Evolutionary conservation across 2,329 filamentous ascomycete genomes (phyloP).

Genomic region (Neonectria hederae): DNA sequence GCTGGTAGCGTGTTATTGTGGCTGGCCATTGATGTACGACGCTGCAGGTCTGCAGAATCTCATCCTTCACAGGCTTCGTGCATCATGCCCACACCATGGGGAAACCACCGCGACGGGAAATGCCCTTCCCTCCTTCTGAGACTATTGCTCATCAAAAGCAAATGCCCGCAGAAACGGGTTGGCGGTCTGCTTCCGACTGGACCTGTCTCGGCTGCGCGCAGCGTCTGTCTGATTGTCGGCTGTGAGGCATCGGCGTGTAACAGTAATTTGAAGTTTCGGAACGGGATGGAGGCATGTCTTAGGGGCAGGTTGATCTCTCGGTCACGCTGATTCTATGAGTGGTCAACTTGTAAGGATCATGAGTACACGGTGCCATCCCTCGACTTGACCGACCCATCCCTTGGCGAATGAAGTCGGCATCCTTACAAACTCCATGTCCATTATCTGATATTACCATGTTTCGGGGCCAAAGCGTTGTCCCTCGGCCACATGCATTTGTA

Average conservation of each 20-base stretch:
- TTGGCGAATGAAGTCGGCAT: not conserved
- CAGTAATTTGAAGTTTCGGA: not conserved
- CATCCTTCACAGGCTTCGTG: not conserved
- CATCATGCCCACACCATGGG: not conserved
- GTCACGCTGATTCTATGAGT: not conserved
- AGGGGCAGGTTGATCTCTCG: not conserved
- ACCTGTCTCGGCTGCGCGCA: not conserved
- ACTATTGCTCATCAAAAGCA: not conserved
- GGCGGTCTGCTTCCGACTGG: not conserved
- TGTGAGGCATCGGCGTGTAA: not conserved
- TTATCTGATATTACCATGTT: constrained; percentile 53
- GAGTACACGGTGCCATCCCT: not conserved
- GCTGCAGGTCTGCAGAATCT: not conserved
- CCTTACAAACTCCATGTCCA: not conserved
- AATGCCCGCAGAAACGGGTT: not conserved
- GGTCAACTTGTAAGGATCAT: not conserved
- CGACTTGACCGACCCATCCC: not conserved
- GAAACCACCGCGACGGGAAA: not conserved
- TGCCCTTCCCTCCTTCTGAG: no score
- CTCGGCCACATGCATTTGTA: constrained; percentile 61
- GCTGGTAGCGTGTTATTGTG: not conserved
- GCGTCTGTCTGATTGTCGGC: not conserved
- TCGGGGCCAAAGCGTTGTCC: constrained; percentile 71
- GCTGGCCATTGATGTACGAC: not conserved
- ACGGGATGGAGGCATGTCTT: not conserved